Percentiles rank a stretch among this genome's conserved stretches.
Conservation (phyloP, 495 filamentous ascomycete genomes). For the Talaromyces liani region DNA sequence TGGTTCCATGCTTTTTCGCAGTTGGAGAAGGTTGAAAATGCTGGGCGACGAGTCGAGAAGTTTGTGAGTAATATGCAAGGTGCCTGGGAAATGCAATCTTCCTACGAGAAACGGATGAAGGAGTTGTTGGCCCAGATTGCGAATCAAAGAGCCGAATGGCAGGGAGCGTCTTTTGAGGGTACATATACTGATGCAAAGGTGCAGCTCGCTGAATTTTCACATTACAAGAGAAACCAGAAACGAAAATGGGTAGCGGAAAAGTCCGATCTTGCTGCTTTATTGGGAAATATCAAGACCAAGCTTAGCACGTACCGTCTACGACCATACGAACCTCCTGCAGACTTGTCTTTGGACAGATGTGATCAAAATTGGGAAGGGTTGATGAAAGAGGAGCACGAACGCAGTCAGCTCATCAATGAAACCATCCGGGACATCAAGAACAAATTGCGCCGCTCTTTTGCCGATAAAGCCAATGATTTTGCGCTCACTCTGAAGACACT, state of each 20-base stretch:
- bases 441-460: conserved; percentile 80
- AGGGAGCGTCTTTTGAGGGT: conserved; percentile 72
- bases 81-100: conserved; percentile 99
- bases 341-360: conserved; percentile 69
- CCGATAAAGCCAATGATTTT: conserved; percentile 96
- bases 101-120: conserved; percentile 82
- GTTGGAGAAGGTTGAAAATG: conserved; percentile 96
- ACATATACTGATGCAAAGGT: conserved; percentile 90
- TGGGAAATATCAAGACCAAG: conserved; percentile 99
- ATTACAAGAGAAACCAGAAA: conserved; percentile 83
- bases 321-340: conserved; percentile 80
- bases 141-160: conserved; percentile 66
- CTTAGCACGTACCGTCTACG: conserved; percentile 87
- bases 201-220: conserved; percentile 70
- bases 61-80: conserved; percentile 98
- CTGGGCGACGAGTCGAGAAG: conserved; percentile 92
- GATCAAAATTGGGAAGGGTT: conserved; percentile 76
- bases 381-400: conserved; percentile 71
- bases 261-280: conserved; percentile 80
- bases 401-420: conserved; percentile 92
- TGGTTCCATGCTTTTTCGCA: conserved; percentile 99
- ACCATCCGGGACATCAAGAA: conserved; percentile 99
- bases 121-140: conserved; percentile 68
- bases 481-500: conserved; percentile 89
- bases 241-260: conserved; percentile 96